Percentiles rank a stretch among this genome's conserved stretches.
Evolutionary conservation across 2,329 filamentous ascomycete species (phyloP).

Genomic region (Aspergillus brunneoviolaceus): DNA sequence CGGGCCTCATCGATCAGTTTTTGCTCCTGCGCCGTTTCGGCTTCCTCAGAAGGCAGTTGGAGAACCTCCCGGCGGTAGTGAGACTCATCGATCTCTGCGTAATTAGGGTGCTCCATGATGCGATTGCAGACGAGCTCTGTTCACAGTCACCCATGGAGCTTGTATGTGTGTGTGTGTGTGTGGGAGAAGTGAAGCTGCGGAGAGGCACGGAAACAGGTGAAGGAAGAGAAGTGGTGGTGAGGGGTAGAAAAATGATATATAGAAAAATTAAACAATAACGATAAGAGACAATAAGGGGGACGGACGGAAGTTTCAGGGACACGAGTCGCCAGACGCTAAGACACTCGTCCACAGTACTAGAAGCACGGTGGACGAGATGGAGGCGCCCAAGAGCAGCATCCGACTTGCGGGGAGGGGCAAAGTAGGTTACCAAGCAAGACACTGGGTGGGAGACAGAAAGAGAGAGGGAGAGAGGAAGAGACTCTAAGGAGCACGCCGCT

Average conservation of each 20-base stretch:
- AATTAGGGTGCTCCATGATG: constrained; percentile 25
- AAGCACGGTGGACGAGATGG: constrained; percentile 33
- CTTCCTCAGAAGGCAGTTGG: constrained; percentile 31
- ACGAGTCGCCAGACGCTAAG: constrained; percentile 16
- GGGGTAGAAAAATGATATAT: constrained; percentile 2
- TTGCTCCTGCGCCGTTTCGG: constrained; percentile 41
- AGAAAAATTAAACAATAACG: constrained; percentile 1
- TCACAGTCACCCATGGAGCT: constrained; percentile 14
- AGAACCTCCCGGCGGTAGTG: constrained; percentile 42
- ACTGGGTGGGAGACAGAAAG: constrained; percentile 1
- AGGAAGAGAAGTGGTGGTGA: background rate
- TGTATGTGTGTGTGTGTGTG: background rate
- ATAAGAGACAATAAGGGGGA: constrained; percentile 2
- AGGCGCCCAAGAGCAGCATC: constrained; percentile 31
- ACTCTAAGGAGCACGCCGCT: constrained; percentile 11
- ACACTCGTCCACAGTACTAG: constrained; percentile 34
- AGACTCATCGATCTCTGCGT: constrained; percentile 33
- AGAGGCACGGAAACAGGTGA: background rate
- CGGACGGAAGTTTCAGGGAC: constrained; percentile 10
- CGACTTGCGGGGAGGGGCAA: constrained; percentile 22
- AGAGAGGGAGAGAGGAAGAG: too few species aligned
- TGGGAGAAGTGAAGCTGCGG: background rate
- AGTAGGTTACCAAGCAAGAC: background rate
- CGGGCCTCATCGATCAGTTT: constrained; percentile 39
- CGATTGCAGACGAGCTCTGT: constrained; percentile 20